Conservation (phyloP, 148 eudicot species). For the Pharnaceum exiguum region DNA sequence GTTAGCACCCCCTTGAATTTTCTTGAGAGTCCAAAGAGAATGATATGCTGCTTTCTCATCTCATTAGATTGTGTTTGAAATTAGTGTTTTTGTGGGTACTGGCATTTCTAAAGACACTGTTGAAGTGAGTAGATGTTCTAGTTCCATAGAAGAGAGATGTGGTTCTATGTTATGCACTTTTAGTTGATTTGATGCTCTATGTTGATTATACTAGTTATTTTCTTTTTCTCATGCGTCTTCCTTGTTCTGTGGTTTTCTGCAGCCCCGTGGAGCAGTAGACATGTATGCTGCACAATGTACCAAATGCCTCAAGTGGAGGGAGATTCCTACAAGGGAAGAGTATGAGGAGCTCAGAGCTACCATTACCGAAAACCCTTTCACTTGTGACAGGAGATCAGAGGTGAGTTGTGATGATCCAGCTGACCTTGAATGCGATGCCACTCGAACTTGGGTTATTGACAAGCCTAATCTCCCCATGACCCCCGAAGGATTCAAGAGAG, state of each 20-base stretch:
- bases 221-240: too few species aligned
- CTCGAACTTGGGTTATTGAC: slow-evolving; percentile 64
- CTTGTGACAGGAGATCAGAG: slow-evolving; percentile 38
- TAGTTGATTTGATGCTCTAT: too few species aligned
- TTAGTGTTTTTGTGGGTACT: too few species aligned
- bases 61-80: too few species aligned
- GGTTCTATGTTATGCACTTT: too few species aligned
- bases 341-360: slow-evolving; percentile 58
- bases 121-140: too few species aligned
- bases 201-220: too few species aligned
- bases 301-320: slow-evolving; percentile 73
- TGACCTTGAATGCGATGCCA: slow-evolving; percentile 52
- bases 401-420: slow-evolving; percentile 50
- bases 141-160: too few species aligned
- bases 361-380: slow-evolving; percentile 44
- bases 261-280: slow-evolving; percentile 33
- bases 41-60: too few species aligned
- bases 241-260: background rate
- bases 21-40: too few species aligned
- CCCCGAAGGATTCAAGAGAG: slow-evolving; percentile 56
- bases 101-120: too few species aligned
- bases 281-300: slow-evolving; percentile 58
- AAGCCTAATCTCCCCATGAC: slow-evolving; percentile 63
- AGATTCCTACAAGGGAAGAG: slow-evolving; percentile 46
- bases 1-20: too few species aligned